A percentile compares a stretch with the other conserved stretches of the same genome.
Conservation (phyloP, 768 basidiomycete species). For the Peribolospora kevripleyi region DNA sequence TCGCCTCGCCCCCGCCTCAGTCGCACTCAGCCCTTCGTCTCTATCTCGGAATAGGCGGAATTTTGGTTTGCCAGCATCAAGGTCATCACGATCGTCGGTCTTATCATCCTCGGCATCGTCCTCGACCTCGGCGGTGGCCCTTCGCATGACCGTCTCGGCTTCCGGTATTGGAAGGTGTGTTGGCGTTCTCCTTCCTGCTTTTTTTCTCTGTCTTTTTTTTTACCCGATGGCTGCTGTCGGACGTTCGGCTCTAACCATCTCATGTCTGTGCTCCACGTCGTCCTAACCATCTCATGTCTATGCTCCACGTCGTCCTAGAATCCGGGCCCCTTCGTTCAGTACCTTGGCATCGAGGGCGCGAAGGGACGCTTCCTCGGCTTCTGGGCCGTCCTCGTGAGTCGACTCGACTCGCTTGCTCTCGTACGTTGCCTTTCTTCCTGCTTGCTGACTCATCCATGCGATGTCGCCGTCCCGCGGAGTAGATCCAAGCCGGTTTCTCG, state of each 20-base stretch:
- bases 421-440: neutral
- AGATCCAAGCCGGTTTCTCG: conserved; percentile 67
- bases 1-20: too few species aligned
- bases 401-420: conserved; percentile 3
- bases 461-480: too few species aligned
- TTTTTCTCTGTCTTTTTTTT: too few species aligned
- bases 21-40: neutral
- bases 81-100: conserved; percentile 13
- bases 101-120: conserved; percentile 38
- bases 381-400: conserved; percentile 32
- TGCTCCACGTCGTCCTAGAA: conserved; percentile 16
- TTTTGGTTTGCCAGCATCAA: conserved; percentile 28
- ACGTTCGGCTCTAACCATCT: neutral
- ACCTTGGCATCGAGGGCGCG: conserved; percentile 28
- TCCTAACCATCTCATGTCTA: neutral
- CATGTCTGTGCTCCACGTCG: neutral
- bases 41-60: conserved; percentile 44
- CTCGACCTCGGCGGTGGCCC: conserved; percentile 78
- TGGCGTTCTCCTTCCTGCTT: too few species aligned
- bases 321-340: conserved; percentile 68
- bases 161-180: conserved; percentile 46
- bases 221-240: too few species aligned
- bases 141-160: conserved; percentile 38
- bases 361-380: conserved; percentile 54
- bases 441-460: conserved; percentile 1